These are phyloP conservation scores for Acorus gramineus DNA, from an alignment of 106 monocot species.

Conservation along the genomic window DNA sequence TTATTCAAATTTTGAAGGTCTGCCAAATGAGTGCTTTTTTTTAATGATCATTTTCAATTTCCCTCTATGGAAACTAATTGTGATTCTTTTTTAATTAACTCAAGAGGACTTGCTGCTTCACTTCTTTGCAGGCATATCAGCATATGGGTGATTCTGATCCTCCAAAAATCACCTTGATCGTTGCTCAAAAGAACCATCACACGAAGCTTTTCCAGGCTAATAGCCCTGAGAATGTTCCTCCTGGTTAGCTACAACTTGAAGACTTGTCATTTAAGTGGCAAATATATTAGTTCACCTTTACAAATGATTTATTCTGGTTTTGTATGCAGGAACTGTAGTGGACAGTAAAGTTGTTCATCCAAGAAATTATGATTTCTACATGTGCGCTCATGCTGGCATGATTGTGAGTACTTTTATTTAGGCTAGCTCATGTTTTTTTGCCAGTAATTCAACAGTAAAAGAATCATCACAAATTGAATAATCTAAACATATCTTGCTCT, in stretches of 20 bases:
- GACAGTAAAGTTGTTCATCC: constrained; percentile 65
- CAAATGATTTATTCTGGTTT: background rate
- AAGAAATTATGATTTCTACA: constrained; percentile 72
- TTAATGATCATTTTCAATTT: background rate
- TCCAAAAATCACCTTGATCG: constrained; percentile 60
- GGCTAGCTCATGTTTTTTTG: no score
- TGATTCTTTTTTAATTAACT: background rate
- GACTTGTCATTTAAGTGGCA: no score
- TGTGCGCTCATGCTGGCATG: constrained; percentile 73
- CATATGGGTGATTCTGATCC: constrained; percentile 34
- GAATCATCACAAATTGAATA: no score
- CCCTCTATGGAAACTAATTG: background rate
- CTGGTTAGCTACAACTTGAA: constrained; percentile 24
- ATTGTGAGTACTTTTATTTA: constrained; percentile 33
- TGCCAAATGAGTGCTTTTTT: no score
- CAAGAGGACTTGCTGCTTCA: background rate
- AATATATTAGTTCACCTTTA: no score
- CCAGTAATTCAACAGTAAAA: no score
- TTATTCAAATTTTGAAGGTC: constrained; percentile 63
- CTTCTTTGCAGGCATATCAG: constrained; percentile 40
- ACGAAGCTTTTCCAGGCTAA: constrained; percentile 43
- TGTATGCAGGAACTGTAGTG: constrained; percentile 52
- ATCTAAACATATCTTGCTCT: background rate
- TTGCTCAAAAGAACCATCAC: constrained; percentile 57
- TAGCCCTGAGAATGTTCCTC: constrained; percentile 59